Evolutionary conservation across 2,329 filamentous ascomycete genomes (phyloP).

Genomic region (Elsinoe ampelina): DNA sequence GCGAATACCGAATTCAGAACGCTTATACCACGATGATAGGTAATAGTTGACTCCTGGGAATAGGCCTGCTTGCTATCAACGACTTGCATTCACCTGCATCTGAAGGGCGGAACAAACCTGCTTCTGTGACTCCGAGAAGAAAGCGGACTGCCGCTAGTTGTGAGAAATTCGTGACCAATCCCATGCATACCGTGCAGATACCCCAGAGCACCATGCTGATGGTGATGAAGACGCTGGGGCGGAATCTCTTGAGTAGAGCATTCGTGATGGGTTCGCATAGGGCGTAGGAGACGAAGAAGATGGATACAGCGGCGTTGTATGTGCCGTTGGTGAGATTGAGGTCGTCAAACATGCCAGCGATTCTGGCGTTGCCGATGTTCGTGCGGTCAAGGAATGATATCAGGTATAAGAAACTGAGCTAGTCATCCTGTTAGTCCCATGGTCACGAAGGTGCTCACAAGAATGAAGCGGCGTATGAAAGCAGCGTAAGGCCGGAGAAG

Average conservation of each 20-base stretch:
- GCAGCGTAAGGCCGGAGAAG: too few species aligned
- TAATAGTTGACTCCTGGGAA: conserved; percentile 74
- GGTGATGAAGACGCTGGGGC: conserved; percentile 71
- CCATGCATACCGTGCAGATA: conserved; percentile 50
- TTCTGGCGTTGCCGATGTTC: conserved; percentile 66
- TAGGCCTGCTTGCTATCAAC: conserved; percentile 17
- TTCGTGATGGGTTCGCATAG: conserved; percentile 73
- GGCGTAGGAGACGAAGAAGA: conserved; percentile 82
- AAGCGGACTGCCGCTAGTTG: conserved; percentile 24
- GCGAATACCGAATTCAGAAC: conserved; percentile 69
- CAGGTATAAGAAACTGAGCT: conserved; percentile 62
- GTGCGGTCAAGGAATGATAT: conserved; percentile 62
- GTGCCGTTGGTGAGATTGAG: conserved; percentile 53
- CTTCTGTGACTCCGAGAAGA: conserved; percentile 26
- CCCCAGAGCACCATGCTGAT: conserved; percentile 72
- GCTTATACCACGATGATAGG: conserved; percentile 74
- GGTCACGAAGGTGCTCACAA: too few species aligned
- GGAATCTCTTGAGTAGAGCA: conserved; percentile 64
- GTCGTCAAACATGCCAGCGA: conserved; percentile 49
- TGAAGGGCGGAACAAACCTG: conserved; percentile 39
- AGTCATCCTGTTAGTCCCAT: background rate
- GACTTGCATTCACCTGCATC: too few species aligned
- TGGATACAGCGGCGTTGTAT: conserved; percentile 67
- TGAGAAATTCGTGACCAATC: conserved; percentile 20
- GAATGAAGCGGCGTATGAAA: too few species aligned